These are phyloP conservation scores for Lyophyllum semitale DNA, from an alignment of 768 basidiomycete species.

Conservation along the genomic window DNA sequence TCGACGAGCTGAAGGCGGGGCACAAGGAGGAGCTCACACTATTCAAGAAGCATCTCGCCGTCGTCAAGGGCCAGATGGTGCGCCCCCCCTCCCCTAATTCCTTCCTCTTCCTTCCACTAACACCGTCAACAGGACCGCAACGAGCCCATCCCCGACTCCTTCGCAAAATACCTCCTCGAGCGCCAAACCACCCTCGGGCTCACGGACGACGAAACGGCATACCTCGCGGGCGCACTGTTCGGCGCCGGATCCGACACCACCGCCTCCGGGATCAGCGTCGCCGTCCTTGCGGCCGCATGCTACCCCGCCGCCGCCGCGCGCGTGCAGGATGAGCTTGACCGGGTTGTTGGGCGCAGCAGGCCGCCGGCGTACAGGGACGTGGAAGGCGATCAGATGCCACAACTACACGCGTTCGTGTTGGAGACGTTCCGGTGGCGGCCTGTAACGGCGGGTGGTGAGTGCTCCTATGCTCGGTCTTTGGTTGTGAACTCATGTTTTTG, in stretches of 20 bases:
- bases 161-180: slow-evolving; percentile 60
- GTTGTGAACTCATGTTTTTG: neutral
- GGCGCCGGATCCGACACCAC: slow-evolving; percentile 71
- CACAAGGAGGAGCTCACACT: slow-evolving; percentile 57
- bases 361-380: slow-evolving; percentile 1
- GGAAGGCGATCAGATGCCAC: slow-evolving; percentile 20
- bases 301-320: slow-evolving; percentile 52
- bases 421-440: slow-evolving; percentile 56
- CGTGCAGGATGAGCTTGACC: slow-evolving; percentile 59
- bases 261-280: slow-evolving; percentile 56
- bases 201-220: slow-evolving; percentile 58
- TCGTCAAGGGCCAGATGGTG: slow-evolving; percentile 49
- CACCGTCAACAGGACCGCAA: slow-evolving; percentile 24
- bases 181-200: slow-evolving; percentile 55
- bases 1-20: slow-evolving; percentile 55
- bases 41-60: slow-evolving; percentile 53
- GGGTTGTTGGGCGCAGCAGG: slow-evolving; percentile 48
- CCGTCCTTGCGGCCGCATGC: slow-evolving; percentile 58
- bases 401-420: slow-evolving; percentile 50
- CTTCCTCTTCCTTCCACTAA: neutral
- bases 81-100: slow-evolving; percentile 4
- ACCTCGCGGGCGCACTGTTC: slow-evolving; percentile 65
- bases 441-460: slow-evolving; percentile 46
- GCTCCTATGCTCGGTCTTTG: neutral
- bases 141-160: slow-evolving; percentile 44